Base-by-base conservation (phyloP, 192 early-diverging fungal species). In the Coemansia sp. region DNA sequence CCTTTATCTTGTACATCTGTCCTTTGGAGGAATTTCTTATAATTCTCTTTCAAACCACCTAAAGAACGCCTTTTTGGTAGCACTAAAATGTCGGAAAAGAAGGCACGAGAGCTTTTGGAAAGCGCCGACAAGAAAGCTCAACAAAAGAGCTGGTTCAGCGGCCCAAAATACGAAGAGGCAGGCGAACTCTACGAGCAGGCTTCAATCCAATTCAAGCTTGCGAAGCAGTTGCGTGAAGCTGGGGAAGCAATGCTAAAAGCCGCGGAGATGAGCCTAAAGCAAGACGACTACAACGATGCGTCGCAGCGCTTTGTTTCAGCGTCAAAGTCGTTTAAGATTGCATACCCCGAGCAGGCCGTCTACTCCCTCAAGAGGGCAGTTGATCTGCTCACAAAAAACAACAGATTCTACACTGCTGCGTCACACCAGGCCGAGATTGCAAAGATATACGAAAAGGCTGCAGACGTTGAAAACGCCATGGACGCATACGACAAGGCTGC, bases 381-480 rank as follows among this genome's bases (percentile, higher is more conserved):
- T 9, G 68, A 67, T 8, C 89, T 98, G 43, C 85, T 95, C 62
- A 93, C 88, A 11, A 93, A 94, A 71, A 79, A 87, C 41, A 96
- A 96, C 48, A 84, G 91, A 16, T 97, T 99, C 83, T 87, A 89
- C 53, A 84, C 87, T 4, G 97, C 97, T 23, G 97, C 97, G n/a
- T 86, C 86, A 55, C 94, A 98, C 72, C 89, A 95, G 76, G 94
- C 98, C 75, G 93, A 95, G 52, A 90, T 98, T 83, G 98, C 95
- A 21, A 87, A 90, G 72, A 93, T 96, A 43, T 95, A 94, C 75
- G 94, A 97, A 68, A 86, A 84, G 26, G 93, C 97, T 56, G 85
- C 86, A 24, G 92, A 96, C 83, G 62, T 89, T 30, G 87, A 90
- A 44, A 87, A 87, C 20, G 92, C 96, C 21, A 89, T 93, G 86